A percentile compares a stretch with the other conserved stretches of the same genome.
Evolutionary conservation across 2,329 filamentous ascomycete species (phyloP).

Genomic region (Alternaria metachromatica): DNA sequence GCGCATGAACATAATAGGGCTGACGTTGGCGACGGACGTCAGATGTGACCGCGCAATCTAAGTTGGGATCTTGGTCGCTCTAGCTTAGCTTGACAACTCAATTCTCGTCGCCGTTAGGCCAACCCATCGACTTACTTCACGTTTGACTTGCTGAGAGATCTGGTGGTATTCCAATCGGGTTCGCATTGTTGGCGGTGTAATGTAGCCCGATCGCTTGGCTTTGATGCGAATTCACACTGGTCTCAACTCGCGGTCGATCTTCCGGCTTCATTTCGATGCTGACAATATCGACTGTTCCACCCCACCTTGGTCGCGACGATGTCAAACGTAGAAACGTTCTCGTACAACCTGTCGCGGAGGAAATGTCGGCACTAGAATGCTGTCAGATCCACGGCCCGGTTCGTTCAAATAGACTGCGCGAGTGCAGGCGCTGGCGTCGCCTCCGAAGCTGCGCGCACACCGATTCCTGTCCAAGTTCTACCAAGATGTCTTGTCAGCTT

Average conservation of each 20-base stretch:
- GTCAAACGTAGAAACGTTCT: background rate
- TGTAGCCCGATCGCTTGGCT: background rate
- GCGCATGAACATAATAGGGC: background rate
- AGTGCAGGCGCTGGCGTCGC: background rate
- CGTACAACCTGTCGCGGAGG: background rate
- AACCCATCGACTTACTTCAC: background rate
- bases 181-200: background rate
- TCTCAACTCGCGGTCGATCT: background rate
- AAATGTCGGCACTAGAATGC: background rate
- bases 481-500: background rate
- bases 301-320: background rate
- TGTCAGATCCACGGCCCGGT: background rate
- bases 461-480: background rate
- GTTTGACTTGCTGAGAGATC: background rate
- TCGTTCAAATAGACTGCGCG: background rate
- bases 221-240: background rate
- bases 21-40: background rate
- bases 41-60: background rate
- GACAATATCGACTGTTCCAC: background rate
- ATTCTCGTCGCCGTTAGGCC: background rate
- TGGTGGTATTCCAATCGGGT: background rate
- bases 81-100: background rate
- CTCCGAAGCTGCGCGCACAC: background rate
- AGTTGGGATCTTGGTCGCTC: background rate
- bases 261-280: slow-evolving; percentile 15